These are phyloP conservation scores for Eucalyptus dawsonii DNA, from an alignment of 345 rosid species.

Conservation along the genomic window DNA sequence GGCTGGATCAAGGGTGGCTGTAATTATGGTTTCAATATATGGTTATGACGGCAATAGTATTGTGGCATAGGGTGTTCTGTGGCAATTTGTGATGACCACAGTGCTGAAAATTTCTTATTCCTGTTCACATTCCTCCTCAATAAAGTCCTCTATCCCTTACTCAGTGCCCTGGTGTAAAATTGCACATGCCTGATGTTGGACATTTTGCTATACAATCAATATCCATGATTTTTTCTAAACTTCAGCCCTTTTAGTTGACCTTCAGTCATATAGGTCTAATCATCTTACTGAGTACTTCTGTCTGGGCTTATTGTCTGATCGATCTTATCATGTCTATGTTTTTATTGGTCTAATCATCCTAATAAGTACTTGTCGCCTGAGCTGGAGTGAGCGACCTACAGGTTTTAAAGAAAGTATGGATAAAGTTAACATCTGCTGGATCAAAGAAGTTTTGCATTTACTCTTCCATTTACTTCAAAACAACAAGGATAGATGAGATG, in stretches of 20 bases:
- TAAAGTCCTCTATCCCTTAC: not conserved
- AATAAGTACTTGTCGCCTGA: not conserved
- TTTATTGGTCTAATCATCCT: not conserved
- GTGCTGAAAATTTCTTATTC: not conserved
- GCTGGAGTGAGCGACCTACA: not conserved
- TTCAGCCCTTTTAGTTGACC: not conserved
- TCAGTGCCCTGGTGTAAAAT: not conserved
- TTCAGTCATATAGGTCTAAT: not conserved
- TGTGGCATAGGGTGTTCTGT: not conserved
- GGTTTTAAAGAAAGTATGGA: not conserved
- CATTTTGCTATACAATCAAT: not conserved
- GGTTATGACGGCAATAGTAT: not conserved
- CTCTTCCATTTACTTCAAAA: not conserved
- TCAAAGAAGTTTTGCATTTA: not conserved
- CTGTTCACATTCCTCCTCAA: not conserved
- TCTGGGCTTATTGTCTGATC: not conserved
- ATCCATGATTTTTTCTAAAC: not conserved
- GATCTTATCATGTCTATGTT: not conserved
- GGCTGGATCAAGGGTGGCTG: not conserved
- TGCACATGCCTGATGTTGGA: not conserved
- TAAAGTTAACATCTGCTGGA: not conserved
- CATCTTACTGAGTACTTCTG: not conserved
- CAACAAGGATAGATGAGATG: not conserved
- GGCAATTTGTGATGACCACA: not conserved
- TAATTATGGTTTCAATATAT: not conserved